Evolutionary conservation across 2,329 filamentous ascomycete species (phyloP).

Genomic region (Zymoseptoria passerinii): DNA sequence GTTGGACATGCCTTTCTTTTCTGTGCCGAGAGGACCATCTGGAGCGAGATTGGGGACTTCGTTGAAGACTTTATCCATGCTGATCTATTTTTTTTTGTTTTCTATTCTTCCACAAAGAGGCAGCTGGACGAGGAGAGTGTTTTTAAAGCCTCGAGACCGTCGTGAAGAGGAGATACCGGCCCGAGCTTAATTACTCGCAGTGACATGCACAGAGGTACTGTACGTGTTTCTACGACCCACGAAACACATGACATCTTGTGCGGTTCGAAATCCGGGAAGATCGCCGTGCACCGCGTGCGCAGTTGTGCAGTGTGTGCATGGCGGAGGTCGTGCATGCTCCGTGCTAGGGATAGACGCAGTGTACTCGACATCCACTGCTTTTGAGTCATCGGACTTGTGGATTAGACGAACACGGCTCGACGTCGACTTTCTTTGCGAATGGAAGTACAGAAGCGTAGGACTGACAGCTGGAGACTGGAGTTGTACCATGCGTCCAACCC

Average conservation of each 20-base stretch:
- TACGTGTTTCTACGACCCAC: not conserved
- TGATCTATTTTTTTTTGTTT: not conserved
- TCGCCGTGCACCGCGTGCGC: not conserved
- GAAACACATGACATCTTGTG: not conserved
- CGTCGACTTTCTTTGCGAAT: too few relatives aligned
- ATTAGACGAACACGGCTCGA: not conserved
- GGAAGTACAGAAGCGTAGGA: too few relatives aligned
- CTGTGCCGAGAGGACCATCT: constrained; percentile 19
- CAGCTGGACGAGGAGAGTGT: too few relatives aligned
- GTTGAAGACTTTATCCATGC: constrained; percentile 11
- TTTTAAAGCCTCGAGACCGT: too few relatives aligned
- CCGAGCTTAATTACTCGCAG: not conserved
- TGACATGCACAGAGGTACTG: not conserved
- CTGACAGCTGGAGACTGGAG: too few relatives aligned
- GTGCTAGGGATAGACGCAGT: too few relatives aligned
- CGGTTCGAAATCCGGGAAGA: not conserved
- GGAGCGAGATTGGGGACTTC: constrained; percentile 21
- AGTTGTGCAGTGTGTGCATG: not conserved
- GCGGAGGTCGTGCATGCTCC: not conserved
- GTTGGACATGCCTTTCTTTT: constrained; percentile 17
- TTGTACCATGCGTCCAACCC: not conserved
- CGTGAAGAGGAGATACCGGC: not conserved
- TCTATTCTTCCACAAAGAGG: too few relatives aligned
- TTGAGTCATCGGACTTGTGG: not conserved
- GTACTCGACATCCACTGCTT: not conserved